Evolutionary conservation across 441 rosid species (phyloP), one percentile per base, ranked within the genome.

Genomic region (Kokia cookei): DNA sequence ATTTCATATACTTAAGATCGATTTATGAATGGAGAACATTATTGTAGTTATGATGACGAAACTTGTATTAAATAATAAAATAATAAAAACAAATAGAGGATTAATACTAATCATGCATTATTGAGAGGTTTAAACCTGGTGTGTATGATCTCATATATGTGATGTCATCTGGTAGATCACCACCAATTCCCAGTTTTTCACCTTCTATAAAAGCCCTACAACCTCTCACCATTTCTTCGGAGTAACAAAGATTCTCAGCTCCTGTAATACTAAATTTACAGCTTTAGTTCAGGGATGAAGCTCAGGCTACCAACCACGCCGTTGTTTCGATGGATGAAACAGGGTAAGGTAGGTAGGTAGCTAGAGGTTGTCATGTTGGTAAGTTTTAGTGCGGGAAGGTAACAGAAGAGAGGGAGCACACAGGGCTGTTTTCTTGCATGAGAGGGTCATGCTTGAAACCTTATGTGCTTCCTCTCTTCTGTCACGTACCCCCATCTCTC

Each of bases 361-460:
- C 57, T 61, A 9, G 9, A n/a, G 3, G 48, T 51, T 32, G 45
- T n/a, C 59, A 8, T 51, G 45, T 54, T 48, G 73, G 73, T 69
- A 66, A 48, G 1, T 12, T 19, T 32, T 8, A 69, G 40, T 14
- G 43, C 9, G 32, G 19, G 71, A 66, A 51, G 76, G 76, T 64
- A 71, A 73, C 76, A 73, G 76, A 73, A 65, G 76, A 73, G 71
- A 73, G 76, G 57, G 71, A 73, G 76, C 76, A 73, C 76, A 73
- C 71, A 24, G 17, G n/a, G 76, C 55, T 50, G 11, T 64, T 43
- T 50, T 63, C 76, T 17, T 63, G 71, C 48, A 37, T 50, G 69
- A 29, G 24, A 43, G 7, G 11, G 11, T 72, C 53, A 14, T 63
- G 76, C 76, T 50, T 51, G 71, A 64, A 63, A 15, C 71, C 40